Evolutionary conservation across 2,329 filamentous ascomycete genomes (phyloP), one percentile per base, ranked within the genome.

Genomic region (Albophoma yamanashiensis): DNA sequence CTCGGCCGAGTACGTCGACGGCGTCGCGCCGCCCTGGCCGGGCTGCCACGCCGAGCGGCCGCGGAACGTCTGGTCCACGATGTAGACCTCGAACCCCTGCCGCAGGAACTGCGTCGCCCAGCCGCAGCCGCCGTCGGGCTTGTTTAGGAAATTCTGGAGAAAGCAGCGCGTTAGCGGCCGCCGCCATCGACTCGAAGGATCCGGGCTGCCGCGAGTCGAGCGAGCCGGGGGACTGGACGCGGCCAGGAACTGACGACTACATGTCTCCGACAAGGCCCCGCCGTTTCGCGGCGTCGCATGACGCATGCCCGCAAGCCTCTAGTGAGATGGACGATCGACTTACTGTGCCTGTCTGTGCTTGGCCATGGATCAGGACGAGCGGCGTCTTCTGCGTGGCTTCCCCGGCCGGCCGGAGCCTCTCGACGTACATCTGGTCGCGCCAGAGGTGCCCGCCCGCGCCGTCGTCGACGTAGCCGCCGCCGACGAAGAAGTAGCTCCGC

Each of bases 381-480:
- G 77, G 76, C 40, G 61, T 65, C 3, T 62, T 50, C 55, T 67
- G 67, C 45, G 57, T 64, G 39, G 61, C 65, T 40, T 66, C 67
- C 14, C 50, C 25, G 22, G 65, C 61, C 17, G 79, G 77, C 8
- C 65, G 63, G 20, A 82, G 71, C 59, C 73, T 73, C 70, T 83
- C 81, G 36, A 82, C 78, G 63, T 83, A 83, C 73, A 83, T 80
- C 70, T 83, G 81, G 58, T 75, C 74, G 36, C 68, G 67, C 27
- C 70, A 65, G 50, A 70, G 65, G 61, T 74, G 69, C 5, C 64
- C 68, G 2, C 70, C 71, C 2, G 64, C 59, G 15, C 64, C 67
- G 55, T 72, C 65, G 36, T 65, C 52, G 39, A 67, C 69, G 62
- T 76, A 77, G 4, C 65, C 61, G 6, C 75, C 75, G 39, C 74